A percentile compares a stretch with the other conserved stretches of the same genome.
These are phyloP conservation scores for Pittosporum tobira DNA, from an alignment of 129 eudicot genomes.

Conservation along the genomic window DNA sequence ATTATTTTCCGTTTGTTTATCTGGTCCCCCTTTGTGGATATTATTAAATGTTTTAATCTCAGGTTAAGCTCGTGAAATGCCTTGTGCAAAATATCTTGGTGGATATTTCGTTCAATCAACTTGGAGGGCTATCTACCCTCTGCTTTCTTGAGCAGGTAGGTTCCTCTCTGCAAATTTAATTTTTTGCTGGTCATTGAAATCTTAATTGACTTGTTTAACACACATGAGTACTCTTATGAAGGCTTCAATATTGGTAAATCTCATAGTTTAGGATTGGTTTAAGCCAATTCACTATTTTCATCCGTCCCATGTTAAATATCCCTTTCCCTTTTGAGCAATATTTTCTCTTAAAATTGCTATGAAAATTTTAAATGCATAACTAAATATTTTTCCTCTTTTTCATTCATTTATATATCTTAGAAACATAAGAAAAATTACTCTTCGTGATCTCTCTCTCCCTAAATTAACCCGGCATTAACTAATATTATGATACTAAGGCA, in stretches of 20 bases:
- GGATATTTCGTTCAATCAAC: constrained; percentile 81
- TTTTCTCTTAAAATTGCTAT: no score
- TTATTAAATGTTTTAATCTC: constrained; percentile 23
- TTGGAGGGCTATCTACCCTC: constrained; percentile 84
- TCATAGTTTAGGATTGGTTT: background rate
- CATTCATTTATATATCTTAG: no score
- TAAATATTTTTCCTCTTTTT: background rate
- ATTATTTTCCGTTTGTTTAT: background rate
- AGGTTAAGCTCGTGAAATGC: constrained; percentile 96
- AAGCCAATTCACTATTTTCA: no score
- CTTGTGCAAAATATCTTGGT: constrained; percentile 80
- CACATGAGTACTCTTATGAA: background rate
- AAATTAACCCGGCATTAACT: no score
- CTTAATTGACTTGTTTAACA: background rate
- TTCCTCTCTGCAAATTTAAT: constrained; percentile 6
- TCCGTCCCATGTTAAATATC: no score
- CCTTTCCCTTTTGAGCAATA: no score
- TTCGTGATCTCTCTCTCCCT: no score
- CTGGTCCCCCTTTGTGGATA: constrained; percentile 6
- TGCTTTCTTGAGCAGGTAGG: constrained; percentile 95
- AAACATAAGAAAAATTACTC: no score
- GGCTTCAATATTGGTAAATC: background rate
- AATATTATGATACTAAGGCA: no score
- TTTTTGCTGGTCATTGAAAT: background rate
- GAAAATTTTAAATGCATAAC: no score